A percentile compares a stretch with the other conserved stretches of the same genome.
Conservation (phyloP, 441 rosid genomes). For the Croton setiger region DNA sequence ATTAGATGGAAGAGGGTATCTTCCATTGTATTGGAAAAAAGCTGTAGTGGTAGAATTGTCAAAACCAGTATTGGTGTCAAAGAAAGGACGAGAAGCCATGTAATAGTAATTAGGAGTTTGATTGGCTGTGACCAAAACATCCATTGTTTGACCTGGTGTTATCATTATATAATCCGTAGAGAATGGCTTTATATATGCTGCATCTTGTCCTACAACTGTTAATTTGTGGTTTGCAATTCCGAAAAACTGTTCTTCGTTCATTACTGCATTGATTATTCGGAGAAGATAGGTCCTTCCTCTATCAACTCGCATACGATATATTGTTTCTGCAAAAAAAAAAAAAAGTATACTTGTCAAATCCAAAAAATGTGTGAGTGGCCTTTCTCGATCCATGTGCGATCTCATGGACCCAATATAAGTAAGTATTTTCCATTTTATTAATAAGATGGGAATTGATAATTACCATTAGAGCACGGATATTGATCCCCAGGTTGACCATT, state of each 20-base stretch:
- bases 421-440: too few species aligned
- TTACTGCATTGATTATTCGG: constrained; percentile 45
- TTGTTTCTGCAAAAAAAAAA: constrained; percentile 20
- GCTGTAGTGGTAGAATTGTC: constrained; percentile 55
- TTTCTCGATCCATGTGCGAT: too few species aligned
- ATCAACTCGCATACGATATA: constrained; percentile 24
- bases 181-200: constrained; percentile 48
- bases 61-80: constrained; percentile 26
- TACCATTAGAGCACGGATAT: constrained; percentile 27
- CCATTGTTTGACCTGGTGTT: constrained; percentile 64
- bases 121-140: constrained; percentile 48
- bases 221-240: constrained; percentile 52
- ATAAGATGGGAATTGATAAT: neutral
- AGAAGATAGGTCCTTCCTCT: constrained; percentile 50
- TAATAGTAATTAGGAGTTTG: constrained; percentile 43
- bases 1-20: constrained; percentile 27
- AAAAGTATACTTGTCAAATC: too few species aligned
- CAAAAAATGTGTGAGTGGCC: too few species aligned
- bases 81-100: constrained; percentile 48
- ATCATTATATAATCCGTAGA: constrained; percentile 38
- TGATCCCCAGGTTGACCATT: constrained; percentile 34
- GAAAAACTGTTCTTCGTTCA: constrained; percentile 58
- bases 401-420: too few species aligned
- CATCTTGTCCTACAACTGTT: constrained; percentile 60
- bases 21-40: constrained; percentile 45